Evolutionary conservation across 306 rosid species (phyloP), one percentile per base, ranked within the genome.

Genomic region (Begonia peltatifolia): DNA sequence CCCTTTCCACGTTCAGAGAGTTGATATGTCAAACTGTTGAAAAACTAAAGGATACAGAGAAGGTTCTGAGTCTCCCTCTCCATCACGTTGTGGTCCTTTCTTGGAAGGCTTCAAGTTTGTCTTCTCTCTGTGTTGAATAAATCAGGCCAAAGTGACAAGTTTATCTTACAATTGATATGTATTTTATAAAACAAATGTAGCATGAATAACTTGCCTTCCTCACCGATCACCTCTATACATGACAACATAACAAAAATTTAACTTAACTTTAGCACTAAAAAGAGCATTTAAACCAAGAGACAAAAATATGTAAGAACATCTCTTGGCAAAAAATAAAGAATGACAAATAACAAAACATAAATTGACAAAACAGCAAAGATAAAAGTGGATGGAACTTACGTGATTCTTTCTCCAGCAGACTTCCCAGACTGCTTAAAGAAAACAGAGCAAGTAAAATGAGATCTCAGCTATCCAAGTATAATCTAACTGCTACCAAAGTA

Each of bases 1-100:
- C 38, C 38, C 38, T 30, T 30, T 6, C 38, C 38, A 30, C 38
- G 3, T 30, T 30, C 38, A 30, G 38, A 30, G 38, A 30, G 38
- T 30, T 30, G 38, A 30, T 2, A 9, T 16, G 16, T 52, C 48
- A 44, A 3, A 44, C 61, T 47, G 53, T 20, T 54, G 46, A 61
- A 23, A 11, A 47, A 11, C 12, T 10, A 42, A 63, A 80, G 99
- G 99, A 92, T 92, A 92, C 94, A 53, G 68, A 47, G 88, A 76
- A 64, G 84, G 62, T 69, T 83, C 82, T 6, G 61, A 51, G 18
- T 77, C 90, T 66, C 68, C 94, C 65, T 77, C 82, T 63, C 61
- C 66, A 47, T 57, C 63, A 70, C 66, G 68, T 57, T 47, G 63
- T 13, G 76, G 50, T 44, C 54, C 87, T 58, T 81, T 79, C 71